Evolutionary conservation across 768 basidiomycete genomes (phyloP), one percentile per base, ranked within the genome.

Genomic region (Russula brevipes): DNA sequence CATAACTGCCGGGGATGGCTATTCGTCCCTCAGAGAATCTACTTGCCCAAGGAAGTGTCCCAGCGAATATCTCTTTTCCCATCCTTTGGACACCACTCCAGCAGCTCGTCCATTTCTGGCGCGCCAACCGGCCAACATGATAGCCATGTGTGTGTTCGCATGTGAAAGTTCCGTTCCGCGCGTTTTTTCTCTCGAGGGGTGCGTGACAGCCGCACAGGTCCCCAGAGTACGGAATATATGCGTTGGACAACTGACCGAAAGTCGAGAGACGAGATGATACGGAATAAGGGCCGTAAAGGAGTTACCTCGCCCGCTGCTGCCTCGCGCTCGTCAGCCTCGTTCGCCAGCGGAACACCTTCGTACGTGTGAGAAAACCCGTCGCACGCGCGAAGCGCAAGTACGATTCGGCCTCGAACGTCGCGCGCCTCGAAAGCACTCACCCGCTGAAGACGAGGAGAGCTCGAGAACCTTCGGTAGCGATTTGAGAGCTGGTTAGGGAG

Each of bases 191-290:
- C 14, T 86, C 77, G 5, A 98, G 81, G 42, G 79, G 73, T 14
- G 83, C 79, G 69, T 94, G 91, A 72, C 96, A 98, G 9, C 95
- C 96, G 70, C 96, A 97, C 14, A 81, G 72, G 71, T 95, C 92
- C 51, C 75, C 70, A 19, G 82, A 76, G 74, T 88, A 98, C 2
- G 94, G 94, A 39, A 81, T 71, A 70, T 85, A 94, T n/a, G 94
- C 94, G 70, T 91, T 93, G 70, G 81, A 75, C 51, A 76, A 73
- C 91, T 93, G 71, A 38, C 49, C 31, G 42, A 44, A 49, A 42
- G 44, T 51, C 59, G 55, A 57, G 66, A 62, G 49, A 64, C 58
- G 62, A 56, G 62, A 68, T 19, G 38, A 39, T 54, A 71, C 45
- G 11, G 42, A 17, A 33, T 31, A 38, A 19, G 35, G 17, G 45